Percentiles rank a stretch among this genome's conserved stretches.
Conservation (phyloP, 1,284 basidiomycete species). For the Pseudomicrostroma phylloplanum region DNA sequence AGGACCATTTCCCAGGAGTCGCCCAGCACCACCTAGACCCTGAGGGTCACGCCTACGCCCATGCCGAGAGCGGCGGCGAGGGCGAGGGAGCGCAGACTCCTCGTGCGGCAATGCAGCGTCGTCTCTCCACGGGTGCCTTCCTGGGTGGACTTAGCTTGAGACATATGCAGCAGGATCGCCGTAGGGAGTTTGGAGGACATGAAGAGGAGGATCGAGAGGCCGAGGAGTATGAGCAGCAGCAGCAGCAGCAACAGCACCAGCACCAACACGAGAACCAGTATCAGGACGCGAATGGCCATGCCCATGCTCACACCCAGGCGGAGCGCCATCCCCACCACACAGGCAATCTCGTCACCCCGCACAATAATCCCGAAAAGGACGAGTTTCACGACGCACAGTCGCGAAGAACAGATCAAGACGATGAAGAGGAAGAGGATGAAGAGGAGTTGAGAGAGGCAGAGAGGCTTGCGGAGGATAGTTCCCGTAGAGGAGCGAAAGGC, state of each 20-base stretch:
- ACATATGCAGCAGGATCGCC: conserved; percentile 33
- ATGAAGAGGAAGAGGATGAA: conserved; percentile 1
- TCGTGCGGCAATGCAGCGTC: conserved; percentile 23
- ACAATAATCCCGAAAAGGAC: background rate
- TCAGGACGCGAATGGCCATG: background rate
- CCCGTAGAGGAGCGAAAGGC: background rate
- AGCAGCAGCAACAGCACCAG: background rate
- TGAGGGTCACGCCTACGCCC: background rate
- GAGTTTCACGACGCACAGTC: background rate
- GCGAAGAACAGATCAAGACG: background rate
- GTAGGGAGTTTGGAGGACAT: conserved; percentile 23
- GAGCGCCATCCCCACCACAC: background rate
- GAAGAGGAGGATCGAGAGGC: conserved; percentile 11
- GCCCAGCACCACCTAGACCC: background rate
- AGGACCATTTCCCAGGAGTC: conserved; percentile 7
- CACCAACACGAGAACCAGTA: background rate
- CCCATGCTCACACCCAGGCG: background rate
- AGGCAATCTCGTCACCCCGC: background rate
- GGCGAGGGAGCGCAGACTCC: conserved; percentile 12
- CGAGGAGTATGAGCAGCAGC: background rate
- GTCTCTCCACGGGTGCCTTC: conserved; percentile 39
- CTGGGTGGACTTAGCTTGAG: conserved; percentile 21
- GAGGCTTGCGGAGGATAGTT: background rate
- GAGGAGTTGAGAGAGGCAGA: conserved; percentile 4
- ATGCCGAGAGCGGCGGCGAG: background rate